Evolutionary conservation across 169 alveolate species (phyloP).

Genomic region (Sarcocystis neurona): DNA sequence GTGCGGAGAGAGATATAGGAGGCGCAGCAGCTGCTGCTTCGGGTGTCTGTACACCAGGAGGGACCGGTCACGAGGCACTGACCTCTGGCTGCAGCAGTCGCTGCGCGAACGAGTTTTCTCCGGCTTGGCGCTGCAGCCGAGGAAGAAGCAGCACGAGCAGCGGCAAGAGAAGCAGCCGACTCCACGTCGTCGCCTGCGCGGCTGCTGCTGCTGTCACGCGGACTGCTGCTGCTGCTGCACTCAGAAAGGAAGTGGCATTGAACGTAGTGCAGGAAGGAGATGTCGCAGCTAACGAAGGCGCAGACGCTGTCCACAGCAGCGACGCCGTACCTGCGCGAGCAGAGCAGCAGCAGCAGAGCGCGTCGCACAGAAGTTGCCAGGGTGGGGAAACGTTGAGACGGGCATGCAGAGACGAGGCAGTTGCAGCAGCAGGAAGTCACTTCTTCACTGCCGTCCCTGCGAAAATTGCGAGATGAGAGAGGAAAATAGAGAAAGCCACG

Average conservation of each 20-base stretch:
- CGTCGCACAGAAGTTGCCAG: neutral
- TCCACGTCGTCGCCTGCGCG: neutral
- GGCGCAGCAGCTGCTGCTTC: too few relatives aligned
- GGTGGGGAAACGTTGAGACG: neutral
- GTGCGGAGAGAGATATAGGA: too few relatives aligned
- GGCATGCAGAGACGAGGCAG: neutral
- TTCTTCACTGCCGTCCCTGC: neutral
- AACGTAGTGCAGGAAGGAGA: constrained; percentile 12
- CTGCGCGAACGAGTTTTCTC: too few relatives aligned
- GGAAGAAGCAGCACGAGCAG: too few relatives aligned
- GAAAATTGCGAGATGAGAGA: neutral
- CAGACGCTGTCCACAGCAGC: constrained; percentile 53
- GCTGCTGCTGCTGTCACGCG: neutral
- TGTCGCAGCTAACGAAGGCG: constrained; percentile 25
- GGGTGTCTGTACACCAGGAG: too few relatives aligned
- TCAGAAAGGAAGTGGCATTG: constrained; percentile 1
- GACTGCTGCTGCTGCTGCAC: neutral
- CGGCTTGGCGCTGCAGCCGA: too few relatives aligned
- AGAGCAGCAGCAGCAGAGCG: neutral
- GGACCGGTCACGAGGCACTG: too few relatives aligned
- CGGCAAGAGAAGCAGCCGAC: too few relatives aligned
- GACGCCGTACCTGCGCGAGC: constrained; percentile 11
- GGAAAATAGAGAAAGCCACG: neutral
- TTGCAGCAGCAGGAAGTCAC: too few relatives aligned
- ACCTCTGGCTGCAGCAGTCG: too few relatives aligned